Percentiles rank a stretch among this genome's conserved stretches.
These are phyloP conservation scores for Schizophyllum commune DNA, from an alignment of 1,284 basidiomycete species.

Conservation along the genomic window DNA sequence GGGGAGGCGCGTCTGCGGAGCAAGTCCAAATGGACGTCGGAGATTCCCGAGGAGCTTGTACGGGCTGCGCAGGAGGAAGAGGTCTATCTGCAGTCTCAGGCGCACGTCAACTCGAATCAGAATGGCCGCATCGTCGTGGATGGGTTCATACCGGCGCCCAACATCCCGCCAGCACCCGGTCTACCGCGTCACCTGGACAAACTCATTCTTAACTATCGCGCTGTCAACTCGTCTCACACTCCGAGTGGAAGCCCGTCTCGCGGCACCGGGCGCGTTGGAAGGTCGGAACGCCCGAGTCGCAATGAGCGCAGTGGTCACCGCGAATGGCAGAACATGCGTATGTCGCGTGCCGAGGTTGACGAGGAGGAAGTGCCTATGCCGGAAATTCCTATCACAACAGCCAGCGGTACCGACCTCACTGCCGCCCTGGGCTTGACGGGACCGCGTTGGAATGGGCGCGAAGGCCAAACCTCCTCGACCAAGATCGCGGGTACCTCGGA, in stretches of 20 bases:
- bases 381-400: constrained; percentile 24
- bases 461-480: background rate
- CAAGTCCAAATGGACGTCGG: constrained; percentile 57
- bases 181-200: constrained; percentile 91
- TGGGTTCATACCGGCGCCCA: constrained; percentile 48
- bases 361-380: constrained; percentile 6
- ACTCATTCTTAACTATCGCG: constrained; percentile 74
- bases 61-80: constrained; percentile 74
- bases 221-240: constrained; percentile 14
- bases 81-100: constrained; percentile 47
- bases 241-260: background rate
- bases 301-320: constrained; percentile 11
- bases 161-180: constrained; percentile 78
- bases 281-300: background rate
- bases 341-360: background rate
- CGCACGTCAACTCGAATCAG: constrained; percentile 8
- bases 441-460: background rate
- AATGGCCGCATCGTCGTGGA: constrained; percentile 14
- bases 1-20: background rate
- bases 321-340: constrained; percentile 6
- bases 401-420: constrained; percentile 33
- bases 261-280: constrained; percentile 13
- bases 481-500: background rate
- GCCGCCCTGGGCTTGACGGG: background rate
- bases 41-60: constrained; percentile 67